Base-by-base conservation (phyloP, 1,139 yeast genomes). In the Zygoascus sp. region DNA sequence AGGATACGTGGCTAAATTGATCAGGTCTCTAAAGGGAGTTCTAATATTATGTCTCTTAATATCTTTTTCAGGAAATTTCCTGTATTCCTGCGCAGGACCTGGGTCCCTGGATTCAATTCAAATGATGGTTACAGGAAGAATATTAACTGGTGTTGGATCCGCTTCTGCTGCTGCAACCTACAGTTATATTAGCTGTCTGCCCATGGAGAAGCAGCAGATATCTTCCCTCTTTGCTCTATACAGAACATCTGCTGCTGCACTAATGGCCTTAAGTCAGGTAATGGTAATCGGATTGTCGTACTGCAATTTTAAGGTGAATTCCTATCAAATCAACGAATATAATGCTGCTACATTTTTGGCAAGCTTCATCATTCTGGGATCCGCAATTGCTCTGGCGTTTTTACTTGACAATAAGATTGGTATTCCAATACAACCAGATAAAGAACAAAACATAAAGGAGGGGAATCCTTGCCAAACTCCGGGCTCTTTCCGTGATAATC, bases 41-140 rank as follows among this genome's bases (percentile, higher is more conserved):
- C 9, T 38, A 6, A 16, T 25, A 16, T 8, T 11, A 7, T 32
- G 36, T 21, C 16, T 38, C 20, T 19, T 38, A 3, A 16, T 23
- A 4, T 16, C 41, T 7, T 25, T 38, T 2, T 32, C 32, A 23
- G 41, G 41, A 2, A 38, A 38, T 16, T 23, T 38, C 19, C 19
- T 38, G 5, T 38, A 38, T 19, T 38, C 41, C 2, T 38, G 41
- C n/a, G 41, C 32, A 3, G 41, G 41, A 2, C 41, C 41, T 3
- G 41, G 41, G 3, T 17, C 22, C 2, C 19, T 38, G 32, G 20
- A 38, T 11, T 38, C 41, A 9, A 17, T 38, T 10, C n/a, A 16
- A 10, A 23, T 16, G 7, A 10, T 38, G 8, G 13, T 38, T 16
- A 32, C 32, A 2, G 41, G 32, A 16, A 38, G 41, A 23, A 23